Evolutionary conservation across 2,329 filamentous ascomycete species (phyloP), one percentile per base, ranked within the genome.

Genomic region (Bipolaris sorokiniana): DNA sequence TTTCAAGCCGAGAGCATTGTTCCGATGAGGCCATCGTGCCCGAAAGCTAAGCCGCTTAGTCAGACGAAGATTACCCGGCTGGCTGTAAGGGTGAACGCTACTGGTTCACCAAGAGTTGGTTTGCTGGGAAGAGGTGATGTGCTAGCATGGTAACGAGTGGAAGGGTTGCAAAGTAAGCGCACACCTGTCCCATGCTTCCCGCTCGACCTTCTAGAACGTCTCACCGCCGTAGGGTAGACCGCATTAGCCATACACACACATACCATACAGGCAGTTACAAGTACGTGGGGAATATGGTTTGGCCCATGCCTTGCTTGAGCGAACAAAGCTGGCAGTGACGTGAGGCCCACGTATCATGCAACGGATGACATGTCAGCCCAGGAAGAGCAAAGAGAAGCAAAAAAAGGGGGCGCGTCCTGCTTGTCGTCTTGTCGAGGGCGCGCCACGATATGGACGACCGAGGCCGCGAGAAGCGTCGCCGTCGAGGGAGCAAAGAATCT

Each of bases 121-220:
- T 11, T 10, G n/a, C 26, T 31, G 23, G n/a, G 13, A 13, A 46
- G 26, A 33, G 10, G 7, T 20, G 16, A 31, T 28, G 22, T 22
- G n/a, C 42, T 46, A 31, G 42, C 26, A 22, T 28, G 42, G 3
- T 20, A 2, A 13, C 6, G 34, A 31, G 20, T 33, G 28, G 13
- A 16, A 40, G 36, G 31, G 40, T 51, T 20, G 53, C 36, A 28
- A 34, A 52, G 48, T 42, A 56, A 48, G 51, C 48, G 28, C 45
- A 48, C 48, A 56, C 7, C 28, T 44, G 37, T 41, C 36, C 33
- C 41, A 26, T 31, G 46, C 33, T 34, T 56, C 26, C 53, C 53
- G 53, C 41, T 55, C 47, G 33, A 51, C 53, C 48, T 56, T 56
- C 54, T 53, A 42, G 54, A 56, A 56, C 54, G 54, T 48, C 54